Evolutionary conservation across 768 basidiomycete species (phyloP).

Genomic region (Floccularia luteovirens): DNA sequence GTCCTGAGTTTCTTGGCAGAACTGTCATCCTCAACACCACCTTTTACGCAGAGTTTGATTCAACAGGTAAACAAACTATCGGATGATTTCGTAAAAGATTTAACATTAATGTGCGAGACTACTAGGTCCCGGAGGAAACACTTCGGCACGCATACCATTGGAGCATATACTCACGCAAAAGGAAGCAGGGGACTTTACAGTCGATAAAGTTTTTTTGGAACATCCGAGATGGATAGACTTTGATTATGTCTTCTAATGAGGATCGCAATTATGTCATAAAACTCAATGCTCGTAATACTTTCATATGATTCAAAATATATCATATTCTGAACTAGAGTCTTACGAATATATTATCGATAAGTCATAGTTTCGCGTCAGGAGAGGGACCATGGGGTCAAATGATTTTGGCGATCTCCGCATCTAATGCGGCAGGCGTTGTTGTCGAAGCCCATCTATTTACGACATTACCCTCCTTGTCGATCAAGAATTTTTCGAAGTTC

Average conservation of each 20-base stretch:
- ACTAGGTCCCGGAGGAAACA: constrained; percentile 47
- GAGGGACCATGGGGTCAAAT: constrained; percentile 21
- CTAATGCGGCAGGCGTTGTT: constrained; percentile 61
- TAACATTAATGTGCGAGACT: no score
- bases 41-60: constrained; percentile 52
- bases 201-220: constrained; percentile 44
- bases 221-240: constrained; percentile 51
- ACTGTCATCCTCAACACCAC: constrained; percentile 42
- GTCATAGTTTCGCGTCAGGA: no score
- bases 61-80: constrained; percentile 29
- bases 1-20: constrained; percentile 14
- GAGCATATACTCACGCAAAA: constrained; percentile 37
- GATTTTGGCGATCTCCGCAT: constrained; percentile 55
- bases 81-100: background rate
- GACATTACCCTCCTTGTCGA: constrained; percentile 72
- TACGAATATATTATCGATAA: no score
- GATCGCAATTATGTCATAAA: no score
- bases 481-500: constrained; percentile 90
- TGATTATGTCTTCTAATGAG: constrained; percentile 32
- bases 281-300: no score
- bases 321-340: no score
- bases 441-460: constrained; percentile 73
- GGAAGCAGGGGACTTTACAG: constrained; percentile 32
- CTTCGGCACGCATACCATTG: constrained; percentile 28
- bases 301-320: no score